Percentiles rank a stretch among this genome's conserved stretches.
These are phyloP conservation scores for Solanum dulcamara DNA, from an alignment of 257 asterid genomes.

Conservation along the genomic window DNA sequence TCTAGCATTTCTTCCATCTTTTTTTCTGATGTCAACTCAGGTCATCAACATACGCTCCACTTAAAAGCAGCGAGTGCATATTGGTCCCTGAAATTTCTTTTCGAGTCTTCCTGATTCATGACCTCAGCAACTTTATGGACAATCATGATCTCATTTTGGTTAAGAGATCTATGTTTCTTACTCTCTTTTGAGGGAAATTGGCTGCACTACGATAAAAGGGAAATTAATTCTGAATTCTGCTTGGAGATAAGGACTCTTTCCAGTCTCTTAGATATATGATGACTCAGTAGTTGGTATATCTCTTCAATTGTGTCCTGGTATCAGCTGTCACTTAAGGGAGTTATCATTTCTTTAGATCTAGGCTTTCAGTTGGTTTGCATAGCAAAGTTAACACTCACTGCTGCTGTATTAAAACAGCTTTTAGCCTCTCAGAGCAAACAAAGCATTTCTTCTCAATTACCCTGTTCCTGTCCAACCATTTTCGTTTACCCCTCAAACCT, in stretches of 20 bases:
- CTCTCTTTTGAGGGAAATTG: neutral
- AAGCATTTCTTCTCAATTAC: neutral
- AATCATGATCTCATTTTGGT: neutral
- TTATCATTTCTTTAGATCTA: neutral
- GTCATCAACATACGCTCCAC: neutral
- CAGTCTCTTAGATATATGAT: neutral
- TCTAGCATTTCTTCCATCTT: neutral
- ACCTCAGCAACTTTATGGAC: neutral
- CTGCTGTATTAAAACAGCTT: neutral
- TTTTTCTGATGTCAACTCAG: neutral
- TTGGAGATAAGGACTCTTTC: neutral
- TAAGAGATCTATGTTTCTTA: neutral
- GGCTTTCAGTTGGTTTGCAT: neutral
- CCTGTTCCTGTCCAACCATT: neutral
- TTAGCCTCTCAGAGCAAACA: neutral
- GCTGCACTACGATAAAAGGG: neutral
- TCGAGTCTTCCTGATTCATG: neutral
- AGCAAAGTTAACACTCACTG: neutral
- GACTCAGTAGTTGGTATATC: neutral
- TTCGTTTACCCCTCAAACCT: neutral
- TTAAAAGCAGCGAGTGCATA: neutral
- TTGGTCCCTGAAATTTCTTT: neutral
- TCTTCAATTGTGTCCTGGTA: neutral
- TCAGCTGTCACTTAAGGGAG: neutral
- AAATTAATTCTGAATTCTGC: neutral